Conservation (phyloP, 2,329 filamentous ascomycete genomes). For the Blastomyces percursus region DNA sequence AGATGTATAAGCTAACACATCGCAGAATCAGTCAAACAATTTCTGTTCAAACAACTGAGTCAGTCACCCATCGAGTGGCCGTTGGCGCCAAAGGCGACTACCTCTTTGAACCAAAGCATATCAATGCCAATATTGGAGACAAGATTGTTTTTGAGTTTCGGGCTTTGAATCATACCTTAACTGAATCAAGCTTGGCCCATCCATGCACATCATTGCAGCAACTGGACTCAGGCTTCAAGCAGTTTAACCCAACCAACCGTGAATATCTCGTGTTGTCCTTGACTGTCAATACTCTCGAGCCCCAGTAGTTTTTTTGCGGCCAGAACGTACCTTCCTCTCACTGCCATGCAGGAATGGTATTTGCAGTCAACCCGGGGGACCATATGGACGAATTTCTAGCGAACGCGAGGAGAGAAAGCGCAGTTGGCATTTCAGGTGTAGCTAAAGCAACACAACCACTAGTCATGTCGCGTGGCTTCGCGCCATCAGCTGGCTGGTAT, state of each 20-base stretch:
- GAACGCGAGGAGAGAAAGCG: conserved; percentile 8
- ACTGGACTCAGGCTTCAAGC: conserved; percentile 10
- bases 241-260: conserved; percentile 12
- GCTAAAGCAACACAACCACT: not conserved
- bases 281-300: conserved; percentile 15
- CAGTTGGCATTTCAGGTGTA: not conserved
- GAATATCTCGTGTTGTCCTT: conserved; percentile 9
- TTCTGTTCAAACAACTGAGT: too few relatives aligned
- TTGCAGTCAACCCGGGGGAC: conserved; percentile 18
- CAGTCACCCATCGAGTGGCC: not conserved
- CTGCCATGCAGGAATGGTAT: conserved; percentile 21
- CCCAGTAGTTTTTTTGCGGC: conserved; percentile 20
- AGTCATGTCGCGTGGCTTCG: not conserved
- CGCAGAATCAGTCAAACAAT: too few relatives aligned
- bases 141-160: conserved; percentile 16
- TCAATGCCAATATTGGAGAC: conserved; percentile 13
- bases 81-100: not conserved
- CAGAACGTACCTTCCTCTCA: conserved; percentile 15
- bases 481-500: too few relatives aligned
- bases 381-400: conserved; percentile 15
- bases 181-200: conserved; percentile 12
- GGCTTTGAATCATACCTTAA: conserved; percentile 12
- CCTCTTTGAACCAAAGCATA: not conserved
- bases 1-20: too few relatives aligned
- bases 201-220: conserved; percentile 8